These are phyloP conservation scores for Podospora appendiculata DNA, from an alignment of 495 filamentous ascomycete genomes.

Conservation along the genomic window DNA sequence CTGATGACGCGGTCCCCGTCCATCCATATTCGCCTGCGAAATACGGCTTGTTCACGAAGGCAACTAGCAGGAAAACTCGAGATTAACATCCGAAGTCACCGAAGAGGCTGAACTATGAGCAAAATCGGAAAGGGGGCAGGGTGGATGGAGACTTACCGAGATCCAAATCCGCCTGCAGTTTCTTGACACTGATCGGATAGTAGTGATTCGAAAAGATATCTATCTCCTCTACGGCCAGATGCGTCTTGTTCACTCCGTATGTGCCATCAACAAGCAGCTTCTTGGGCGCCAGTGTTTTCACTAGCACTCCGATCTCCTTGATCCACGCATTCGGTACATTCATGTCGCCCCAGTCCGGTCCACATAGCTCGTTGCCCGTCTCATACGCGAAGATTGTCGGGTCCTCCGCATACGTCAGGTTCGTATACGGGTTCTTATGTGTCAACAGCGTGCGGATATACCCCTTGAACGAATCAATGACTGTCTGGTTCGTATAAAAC, in stretches of 20 bases:
- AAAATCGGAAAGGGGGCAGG: background rate
- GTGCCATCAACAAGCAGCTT: constrained; percentile 48
- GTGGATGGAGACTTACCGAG: constrained; percentile 19
- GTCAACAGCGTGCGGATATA: constrained; percentile 43
- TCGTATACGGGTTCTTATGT: constrained; percentile 47
- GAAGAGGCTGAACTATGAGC: background rate
- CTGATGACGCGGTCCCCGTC: constrained; percentile 21
- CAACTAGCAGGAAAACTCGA: constrained; percentile 4
- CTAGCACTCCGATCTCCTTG: constrained; percentile 35
- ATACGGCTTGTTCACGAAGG: constrained; percentile 34
- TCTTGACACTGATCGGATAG: constrained; percentile 39
- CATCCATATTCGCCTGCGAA: constrained; percentile 48
- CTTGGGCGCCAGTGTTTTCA: constrained; percentile 41
- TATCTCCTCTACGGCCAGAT: constrained; percentile 37
- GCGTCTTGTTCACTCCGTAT: constrained; percentile 45
- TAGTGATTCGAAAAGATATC: constrained; percentile 49
- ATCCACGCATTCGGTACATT: constrained; percentile 43
- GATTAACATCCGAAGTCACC: background rate
- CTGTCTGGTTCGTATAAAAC: constrained; percentile 45
- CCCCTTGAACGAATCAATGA: constrained; percentile 42
- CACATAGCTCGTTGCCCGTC: constrained; percentile 48
- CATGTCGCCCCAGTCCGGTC: constrained; percentile 34
- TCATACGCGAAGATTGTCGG: constrained; percentile 50
- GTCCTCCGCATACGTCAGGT: constrained; percentile 46
- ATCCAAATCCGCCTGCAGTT: constrained; percentile 34